Percentiles rank a stretch among this genome's conserved stretches.
Evolutionary conservation across 371 early-diverging fungal species (phyloP).

Genomic region (Batkoa obscura): DNA sequence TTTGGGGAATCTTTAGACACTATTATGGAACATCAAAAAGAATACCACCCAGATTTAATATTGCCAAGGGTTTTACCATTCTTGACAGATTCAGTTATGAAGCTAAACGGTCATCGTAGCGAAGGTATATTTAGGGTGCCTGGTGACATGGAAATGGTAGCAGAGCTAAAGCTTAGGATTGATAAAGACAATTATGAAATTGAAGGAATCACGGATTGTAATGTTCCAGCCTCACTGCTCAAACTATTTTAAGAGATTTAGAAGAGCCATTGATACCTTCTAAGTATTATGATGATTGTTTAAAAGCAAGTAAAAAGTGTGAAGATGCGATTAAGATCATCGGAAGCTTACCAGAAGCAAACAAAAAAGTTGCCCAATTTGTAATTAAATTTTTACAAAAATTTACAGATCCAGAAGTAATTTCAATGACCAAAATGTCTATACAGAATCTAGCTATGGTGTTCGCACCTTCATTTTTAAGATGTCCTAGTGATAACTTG

Average conservation of each 20-base stretch:
- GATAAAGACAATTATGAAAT: constrained; percentile 26
- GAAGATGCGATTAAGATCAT: constrained; percentile 36
- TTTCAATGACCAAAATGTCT: constrained; percentile 67
- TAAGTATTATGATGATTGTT: constrained; percentile 55
- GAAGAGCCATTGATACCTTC: constrained; percentile 74
- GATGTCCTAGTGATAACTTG: constrained; percentile 42
- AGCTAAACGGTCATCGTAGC: constrained; percentile 51
- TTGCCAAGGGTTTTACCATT: constrained; percentile 67
- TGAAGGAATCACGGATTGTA: constrained; percentile 58
- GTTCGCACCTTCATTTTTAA: constrained; percentile 85
- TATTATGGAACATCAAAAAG: constrained; percentile 46
- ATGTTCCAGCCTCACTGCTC: constrained; percentile 78
- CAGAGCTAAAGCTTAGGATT: constrained; percentile 27
- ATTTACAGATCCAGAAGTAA: constrained; percentile 48
- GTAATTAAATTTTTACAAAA: constrained; percentile 66
- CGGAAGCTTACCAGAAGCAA: constrained; percentile 42
- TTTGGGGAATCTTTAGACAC: constrained; percentile 79
- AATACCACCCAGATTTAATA: constrained; percentile 19
- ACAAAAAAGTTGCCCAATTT: constrained; percentile 54
- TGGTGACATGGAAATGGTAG: constrained; percentile 77
- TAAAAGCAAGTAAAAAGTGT: constrained; percentile 29
- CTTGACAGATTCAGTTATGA: constrained; percentile 49
- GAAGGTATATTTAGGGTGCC: constrained; percentile 97
- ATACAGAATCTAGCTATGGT: constrained; percentile 84
- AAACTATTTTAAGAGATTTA: constrained; percentile 88